These are phyloP conservation scores for Penicillium pulvis DNA, from an alignment of 495 filamentous ascomycete species.

Conservation along the genomic window DNA sequence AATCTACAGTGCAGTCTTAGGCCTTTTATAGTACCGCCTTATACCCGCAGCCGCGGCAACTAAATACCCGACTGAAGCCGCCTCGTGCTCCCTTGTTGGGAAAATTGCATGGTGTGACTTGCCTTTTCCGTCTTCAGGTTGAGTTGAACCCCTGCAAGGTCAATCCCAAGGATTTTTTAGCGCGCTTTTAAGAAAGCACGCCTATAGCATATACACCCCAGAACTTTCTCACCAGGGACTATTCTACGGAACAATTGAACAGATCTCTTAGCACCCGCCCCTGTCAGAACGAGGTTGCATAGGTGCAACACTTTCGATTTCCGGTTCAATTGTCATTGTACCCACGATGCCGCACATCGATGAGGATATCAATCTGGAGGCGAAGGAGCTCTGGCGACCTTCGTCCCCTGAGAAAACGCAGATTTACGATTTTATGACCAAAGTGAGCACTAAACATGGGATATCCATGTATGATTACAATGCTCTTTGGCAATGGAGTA, in stretches of 20 bases:
- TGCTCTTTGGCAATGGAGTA: conserved; percentile 80
- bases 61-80: conserved; percentile 23
- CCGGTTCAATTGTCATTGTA: not conserved
- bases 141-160: conserved; percentile 12
- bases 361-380: conserved; percentile 22
- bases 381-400: conserved; percentile 70
- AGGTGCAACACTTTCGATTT: not conserved
- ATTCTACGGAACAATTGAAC: not conserved
- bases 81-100: conserved; percentile 24
- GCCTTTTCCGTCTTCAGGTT: conserved; percentile 11
- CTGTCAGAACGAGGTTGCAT: not conserved
- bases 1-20: not conserved
- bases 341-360: conserved; percentile 32
- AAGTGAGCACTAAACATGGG: conserved; percentile 66
- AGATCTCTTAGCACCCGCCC: not conserved
- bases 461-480: conserved; percentile 65
- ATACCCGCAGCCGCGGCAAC: conserved; percentile 28
- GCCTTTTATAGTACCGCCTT: not conserved
- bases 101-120: conserved; percentile 8
- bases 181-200: not conserved
- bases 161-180: not conserved
- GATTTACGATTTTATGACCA: conserved; percentile 70
- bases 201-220: not conserved
- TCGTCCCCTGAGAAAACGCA: conserved; percentile 64
- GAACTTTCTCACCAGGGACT: not conserved